Evolutionary conservation across 768 basidiomycete species (phyloP), one percentile per base, ranked within the genome.

Genomic region (Lactarius vividus): DNA sequence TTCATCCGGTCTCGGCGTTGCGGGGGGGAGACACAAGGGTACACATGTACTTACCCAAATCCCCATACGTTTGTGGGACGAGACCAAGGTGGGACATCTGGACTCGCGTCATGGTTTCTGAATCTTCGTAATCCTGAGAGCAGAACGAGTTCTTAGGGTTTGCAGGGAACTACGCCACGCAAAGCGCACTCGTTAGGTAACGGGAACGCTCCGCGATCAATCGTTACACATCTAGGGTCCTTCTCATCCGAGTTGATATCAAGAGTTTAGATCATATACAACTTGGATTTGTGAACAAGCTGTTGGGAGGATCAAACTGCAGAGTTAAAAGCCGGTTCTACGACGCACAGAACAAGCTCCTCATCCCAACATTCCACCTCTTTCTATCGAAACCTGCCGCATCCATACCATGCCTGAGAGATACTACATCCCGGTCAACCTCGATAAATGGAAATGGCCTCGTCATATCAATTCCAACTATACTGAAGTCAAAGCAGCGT

Each of bases 391-490:
- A 54, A 13, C 23, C 35, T 29, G 37, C n/a, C 23, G 13, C 46
- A n/a, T 20, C 13, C 54, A 54, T 55, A 42, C 26, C 46, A 69
- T 67, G 68, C 23, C 61, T 13, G 66, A 57, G 39, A 54, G 29
- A 31, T 67, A 60, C 5, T 13, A 23, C 58, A 69, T 71, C 13
- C 70, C 70, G n/a, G 20, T 71, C 35, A 57, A 60, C 46, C 42
- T 73, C 46, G 40, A 59, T 18, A 53, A 53, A n/a, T 73, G 72
- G 73, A 70, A 72, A 37, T 73, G 72, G 73, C 65, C 67, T 13
- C 73, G 73, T 52, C 56, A 46, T 9, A 37, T 73, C 37, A 73
- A 73, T 31, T 67, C 71, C 4, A 49, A 73, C 55, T 73, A 72
- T 44, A 56, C 65, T 2, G 63, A 65, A 31, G 71, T 63, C 59